phyloP scores from a whole-genome alignment of 2,329 filamentous ascomycete genomes.

The Domatiomyces globalis region DNA sequence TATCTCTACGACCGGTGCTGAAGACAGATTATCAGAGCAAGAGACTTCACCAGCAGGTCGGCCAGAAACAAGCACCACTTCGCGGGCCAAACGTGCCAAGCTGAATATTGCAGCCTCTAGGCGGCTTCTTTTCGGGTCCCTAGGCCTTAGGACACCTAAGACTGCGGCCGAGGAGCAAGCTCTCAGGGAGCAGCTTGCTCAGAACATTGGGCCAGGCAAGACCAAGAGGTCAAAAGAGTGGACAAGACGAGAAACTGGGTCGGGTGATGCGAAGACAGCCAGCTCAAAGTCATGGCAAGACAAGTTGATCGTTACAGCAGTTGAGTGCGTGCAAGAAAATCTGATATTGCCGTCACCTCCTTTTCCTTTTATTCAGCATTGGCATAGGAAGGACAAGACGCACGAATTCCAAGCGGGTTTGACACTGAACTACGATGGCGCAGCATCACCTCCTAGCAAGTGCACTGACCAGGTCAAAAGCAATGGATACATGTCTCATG shows the following conservation, averaged over 20 bases:
- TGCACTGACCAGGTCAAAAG: background rate
- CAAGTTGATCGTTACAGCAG: conserved; percentile 60
- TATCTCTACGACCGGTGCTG: background rate
- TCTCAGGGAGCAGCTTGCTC: conserved; percentile 43
- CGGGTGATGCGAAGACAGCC: conserved; percentile 1
- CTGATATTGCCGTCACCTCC: conserved; percentile 60
- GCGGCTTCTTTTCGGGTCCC: conserved; percentile 56
- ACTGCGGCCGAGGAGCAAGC: conserved; percentile 52
- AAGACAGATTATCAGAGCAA: background rate
- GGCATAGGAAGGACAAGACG: conserved; percentile 34
- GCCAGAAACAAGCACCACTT: background rate
- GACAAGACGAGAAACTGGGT: conserved; percentile 33
- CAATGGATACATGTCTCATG: background rate
- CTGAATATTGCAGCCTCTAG: conserved; percentile 49
- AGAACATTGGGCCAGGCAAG: conserved; percentile 17
- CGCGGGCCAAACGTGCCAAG: conserved; percentile 10
- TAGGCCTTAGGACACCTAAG: conserved; percentile 56
- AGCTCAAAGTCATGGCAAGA: conserved; percentile 46
- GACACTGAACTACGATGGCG: conserved; percentile 12
- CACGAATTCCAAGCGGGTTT: conserved; percentile 3
- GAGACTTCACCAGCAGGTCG: background rate
- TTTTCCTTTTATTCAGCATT: conserved; percentile 79
- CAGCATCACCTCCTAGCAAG: background rate
- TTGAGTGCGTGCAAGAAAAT: conserved; percentile 66
- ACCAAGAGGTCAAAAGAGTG: background rate